Evolutionary conservation across 768 basidiomycete species (phyloP).

Genomic region (Erythrobasidium yunnanense): DNA sequence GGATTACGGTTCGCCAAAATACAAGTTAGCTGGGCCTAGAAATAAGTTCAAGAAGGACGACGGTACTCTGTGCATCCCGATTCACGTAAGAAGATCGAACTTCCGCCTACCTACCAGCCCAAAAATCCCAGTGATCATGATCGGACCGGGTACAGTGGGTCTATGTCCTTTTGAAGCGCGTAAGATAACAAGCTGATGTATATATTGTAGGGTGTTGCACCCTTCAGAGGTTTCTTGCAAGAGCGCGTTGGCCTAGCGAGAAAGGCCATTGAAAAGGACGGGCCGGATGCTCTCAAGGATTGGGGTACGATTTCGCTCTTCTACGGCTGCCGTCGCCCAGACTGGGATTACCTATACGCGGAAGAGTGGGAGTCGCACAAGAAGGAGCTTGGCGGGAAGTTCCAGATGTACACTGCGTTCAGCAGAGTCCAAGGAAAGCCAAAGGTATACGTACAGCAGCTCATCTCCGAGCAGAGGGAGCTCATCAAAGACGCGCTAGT

Average conservation of each 20-base stretch:
- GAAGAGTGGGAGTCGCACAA: conserved; percentile 88
- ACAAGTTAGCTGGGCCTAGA: conserved; percentile 82
- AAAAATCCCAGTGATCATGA: conserved; percentile 97
- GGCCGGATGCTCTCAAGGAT: conserved; percentile 78
- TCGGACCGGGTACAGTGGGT: conserved; percentile 93
- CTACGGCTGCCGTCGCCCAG: conserved; percentile 84
- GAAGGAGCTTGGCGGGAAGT: conserved; percentile 80
- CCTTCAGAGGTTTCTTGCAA: conserved; percentile 97
- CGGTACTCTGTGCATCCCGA: conserved; percentile 47
- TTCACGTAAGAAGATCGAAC: conserved; percentile 90
- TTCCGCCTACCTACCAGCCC: conserved; percentile 96
- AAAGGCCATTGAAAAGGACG: conserved; percentile 89
- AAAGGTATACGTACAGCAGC: conserved; percentile 99
- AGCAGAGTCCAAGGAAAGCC: conserved; percentile 81
- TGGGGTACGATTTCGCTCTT: conserved; percentile 93
- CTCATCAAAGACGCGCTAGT: conserved; percentile 77
- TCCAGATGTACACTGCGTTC: conserved; percentile 77
- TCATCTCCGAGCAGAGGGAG: conserved; percentile 76
- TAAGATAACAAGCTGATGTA: conserved; percentile 24
- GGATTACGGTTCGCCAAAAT: conserved; percentile 51
- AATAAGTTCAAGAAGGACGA: conserved; percentile 63
- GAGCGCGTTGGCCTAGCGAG: conserved; percentile 93
- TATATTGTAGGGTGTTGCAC: conserved; percentile 75
- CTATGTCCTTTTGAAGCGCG: not conserved
- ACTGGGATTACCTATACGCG: conserved; percentile 83